phyloP scores from a whole-genome alignment of 441 rosid species.

The Populus tomentosa region DNA sequence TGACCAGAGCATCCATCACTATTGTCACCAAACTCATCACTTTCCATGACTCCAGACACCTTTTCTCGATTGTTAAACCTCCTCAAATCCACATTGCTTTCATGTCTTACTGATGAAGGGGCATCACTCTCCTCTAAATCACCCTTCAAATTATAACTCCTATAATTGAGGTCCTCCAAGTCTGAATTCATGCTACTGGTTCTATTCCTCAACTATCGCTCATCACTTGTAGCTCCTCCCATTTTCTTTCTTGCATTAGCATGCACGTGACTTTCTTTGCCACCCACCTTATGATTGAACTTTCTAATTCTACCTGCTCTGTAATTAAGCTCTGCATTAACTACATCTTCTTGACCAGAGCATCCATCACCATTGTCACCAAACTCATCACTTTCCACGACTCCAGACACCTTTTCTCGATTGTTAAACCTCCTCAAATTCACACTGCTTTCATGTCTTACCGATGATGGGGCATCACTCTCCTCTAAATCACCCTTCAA shows the following conservation, averaged over 20 bases:
- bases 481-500: constrained; percentile 23
- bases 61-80: constrained; percentile 15
- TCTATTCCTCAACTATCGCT: too few species aligned
- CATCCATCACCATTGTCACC: constrained; percentile 18
- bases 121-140: neutral
- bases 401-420: constrained; percentile 9
- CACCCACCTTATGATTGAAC: constrained; percentile 13
- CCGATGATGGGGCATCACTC: constrained; percentile 9
- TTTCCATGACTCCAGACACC: constrained; percentile 5
- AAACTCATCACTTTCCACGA: constrained; percentile 7
- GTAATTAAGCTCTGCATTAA: constrained; percentile 1
- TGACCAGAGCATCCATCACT: constrained; percentile 14
- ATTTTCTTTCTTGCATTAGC: too few species aligned
- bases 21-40: constrained; percentile 8
- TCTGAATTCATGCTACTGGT: too few species aligned
- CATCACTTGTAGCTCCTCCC: too few species aligned
- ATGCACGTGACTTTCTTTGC: constrained; percentile 8
- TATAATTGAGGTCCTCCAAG: too few species aligned
- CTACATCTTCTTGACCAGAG: neutral
- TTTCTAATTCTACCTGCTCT: constrained; percentile 10
- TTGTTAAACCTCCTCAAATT: constrained; percentile 22
- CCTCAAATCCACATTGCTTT: constrained; percentile 23
- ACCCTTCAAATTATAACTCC: neutral
- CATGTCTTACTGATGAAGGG: constrained; percentile 14
- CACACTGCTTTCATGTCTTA: constrained; percentile 21